A percentile compares a stretch with the other conserved stretches of the same genome.
phyloP scores from a whole-genome alignment of 2,329 filamentous ascomycete genomes.

The Pyrenophora tritici-repentis region DNA sequence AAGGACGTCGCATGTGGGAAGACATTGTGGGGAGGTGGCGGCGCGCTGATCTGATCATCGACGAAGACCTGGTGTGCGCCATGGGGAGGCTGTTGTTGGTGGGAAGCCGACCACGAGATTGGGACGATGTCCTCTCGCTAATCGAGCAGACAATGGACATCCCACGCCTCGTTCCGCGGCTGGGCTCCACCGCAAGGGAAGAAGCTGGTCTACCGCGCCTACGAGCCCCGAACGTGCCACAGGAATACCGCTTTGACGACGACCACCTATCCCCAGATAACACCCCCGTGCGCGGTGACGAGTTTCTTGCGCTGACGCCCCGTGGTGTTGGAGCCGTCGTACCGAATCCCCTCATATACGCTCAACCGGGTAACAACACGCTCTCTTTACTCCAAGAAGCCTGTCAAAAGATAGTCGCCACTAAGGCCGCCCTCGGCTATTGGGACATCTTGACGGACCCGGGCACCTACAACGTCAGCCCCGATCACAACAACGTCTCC shows the following conservation, averaged over 20 bases:
- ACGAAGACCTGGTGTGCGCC: conserved; percentile 76
- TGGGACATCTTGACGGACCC: conserved; percentile 72
- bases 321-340: conserved; percentile 29
- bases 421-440: conserved; percentile 70
- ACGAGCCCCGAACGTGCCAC: conserved; percentile 42
- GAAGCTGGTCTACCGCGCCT: conserved; percentile 37
- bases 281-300: conserved; percentile 32
- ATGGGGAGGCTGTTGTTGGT: conserved; percentile 81
- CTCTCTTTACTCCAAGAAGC: conserved; percentile 73
- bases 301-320: conserved; percentile 37
- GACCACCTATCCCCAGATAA: conserved; percentile 34
- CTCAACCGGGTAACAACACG: conserved; percentile 57
- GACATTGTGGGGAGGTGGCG: conserved; percentile 80
- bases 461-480: conserved; percentile 62
- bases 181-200: conserved; percentile 38
- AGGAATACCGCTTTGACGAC: conserved; percentile 33
- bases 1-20: conserved; percentile 77
- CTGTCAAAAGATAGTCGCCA: conserved; percentile 64
- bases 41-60: conserved; percentile 69
- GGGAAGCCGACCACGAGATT: conserved; percentile 64
- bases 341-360: conserved; percentile 47
- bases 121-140: conserved; percentile 73
- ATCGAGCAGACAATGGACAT: conserved; percentile 83
- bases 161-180: conserved; percentile 57
- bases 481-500: conserved; percentile 74